Percentiles rank a stretch among this genome's conserved stretches.
phyloP scores from a whole-genome alignment of 192 early-diverging fungal species.

The Linnemannia exigua region DNA sequence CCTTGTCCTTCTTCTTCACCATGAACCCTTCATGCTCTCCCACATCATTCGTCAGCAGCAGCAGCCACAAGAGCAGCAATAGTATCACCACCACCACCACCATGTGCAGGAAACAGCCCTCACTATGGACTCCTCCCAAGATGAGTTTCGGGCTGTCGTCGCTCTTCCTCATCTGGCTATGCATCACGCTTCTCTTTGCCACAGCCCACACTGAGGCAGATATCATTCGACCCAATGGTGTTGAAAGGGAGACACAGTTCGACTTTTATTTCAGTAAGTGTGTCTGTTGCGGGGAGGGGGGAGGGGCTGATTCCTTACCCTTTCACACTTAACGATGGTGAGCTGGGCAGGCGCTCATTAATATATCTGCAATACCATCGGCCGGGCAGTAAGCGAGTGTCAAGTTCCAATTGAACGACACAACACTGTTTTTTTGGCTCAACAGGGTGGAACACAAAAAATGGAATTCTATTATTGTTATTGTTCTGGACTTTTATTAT shows the following conservation, averaged over 20 bases:
- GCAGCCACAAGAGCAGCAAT: conserved; percentile 1
- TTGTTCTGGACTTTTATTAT: background rate
- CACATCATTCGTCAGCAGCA: background rate
- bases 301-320: too few relatives aligned
- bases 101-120: background rate
- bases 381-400: background rate
- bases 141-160: conserved; percentile 17
- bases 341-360: background rate
- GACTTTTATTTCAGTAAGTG: conserved; percentile 41
- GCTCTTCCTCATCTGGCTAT: conserved; percentile 48
- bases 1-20: background rate
- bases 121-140: background rate
- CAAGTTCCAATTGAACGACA: background rate
- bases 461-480: background rate
- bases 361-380: background rate
- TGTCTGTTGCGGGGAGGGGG: background rate
- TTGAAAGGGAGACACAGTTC: conserved; percentile 16
- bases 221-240: conserved; percentile 20
- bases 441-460: background rate
- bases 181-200: conserved; percentile 35
- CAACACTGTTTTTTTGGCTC: background rate
- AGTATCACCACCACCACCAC: background rate
- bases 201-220: conserved; percentile 26
- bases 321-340: too few relatives aligned
- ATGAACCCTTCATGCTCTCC: conserved; percentile 7